A percentile compares a stretch with the other conserved stretches of the same genome.
Evolutionary conservation across 2,329 filamentous ascomycete species (phyloP).

Genomic region (Nothomitra cinnamomea): DNA sequence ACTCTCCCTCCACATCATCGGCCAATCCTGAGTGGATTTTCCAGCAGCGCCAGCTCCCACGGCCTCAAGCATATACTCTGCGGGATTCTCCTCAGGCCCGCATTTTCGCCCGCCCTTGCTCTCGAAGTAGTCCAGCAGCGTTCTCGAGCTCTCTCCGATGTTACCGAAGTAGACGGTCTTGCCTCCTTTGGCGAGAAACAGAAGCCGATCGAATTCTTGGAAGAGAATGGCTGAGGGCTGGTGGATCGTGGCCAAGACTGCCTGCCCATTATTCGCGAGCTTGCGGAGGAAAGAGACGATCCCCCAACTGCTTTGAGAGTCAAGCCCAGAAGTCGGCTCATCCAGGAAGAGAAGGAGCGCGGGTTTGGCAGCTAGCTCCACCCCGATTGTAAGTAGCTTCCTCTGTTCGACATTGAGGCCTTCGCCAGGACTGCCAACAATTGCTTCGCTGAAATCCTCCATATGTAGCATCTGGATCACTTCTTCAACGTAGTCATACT

Average conservation of each 20-base stretch:
- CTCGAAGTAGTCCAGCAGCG: constrained; percentile 46
- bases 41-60: constrained; percentile 15
- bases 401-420: constrained; percentile 45
- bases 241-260: constrained; percentile 38
- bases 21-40: constrained; percentile 20
- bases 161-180: constrained; percentile 54
- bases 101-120: constrained; percentile 43
- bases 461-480: constrained; percentile 51
- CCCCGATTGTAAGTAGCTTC: constrained; percentile 45
- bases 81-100: constrained; percentile 47
- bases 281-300: constrained; percentile 46
- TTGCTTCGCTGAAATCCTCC: constrained; percentile 47
- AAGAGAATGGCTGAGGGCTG: constrained; percentile 38
- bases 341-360: constrained; percentile 44
- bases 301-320: constrained; percentile 45
- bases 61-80: constrained; percentile 55
- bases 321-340: constrained; percentile 43
- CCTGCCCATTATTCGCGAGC: constrained; percentile 37
- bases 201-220: constrained; percentile 39
- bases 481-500: constrained; percentile 43
- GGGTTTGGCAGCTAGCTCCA: constrained; percentile 39
- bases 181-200: constrained; percentile 48
- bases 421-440: constrained; percentile 45
- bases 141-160: constrained; percentile 41
- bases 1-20: constrained; percentile 22